Evolutionary conservation across 106 monocot genomes (phyloP).

Genomic region (Allium fistulosum): DNA sequence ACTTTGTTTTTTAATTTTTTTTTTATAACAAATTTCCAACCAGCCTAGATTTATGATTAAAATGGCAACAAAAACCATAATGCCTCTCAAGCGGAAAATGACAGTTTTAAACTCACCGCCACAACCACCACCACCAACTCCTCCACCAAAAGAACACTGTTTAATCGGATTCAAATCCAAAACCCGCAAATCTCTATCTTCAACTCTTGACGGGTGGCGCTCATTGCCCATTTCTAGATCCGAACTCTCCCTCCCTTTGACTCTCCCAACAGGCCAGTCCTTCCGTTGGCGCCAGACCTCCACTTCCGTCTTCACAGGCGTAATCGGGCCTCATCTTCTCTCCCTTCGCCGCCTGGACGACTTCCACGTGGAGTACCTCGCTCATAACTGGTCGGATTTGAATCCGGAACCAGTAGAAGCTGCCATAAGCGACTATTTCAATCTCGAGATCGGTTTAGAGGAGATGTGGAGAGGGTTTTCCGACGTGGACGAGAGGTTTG

Average conservation of each 20-base stretch:
- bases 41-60: too few species aligned
- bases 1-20: too few species aligned
- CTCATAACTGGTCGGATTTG: conserved; percentile 21
- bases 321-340: conserved; percentile 64
- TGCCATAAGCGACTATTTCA: conserved; percentile 69
- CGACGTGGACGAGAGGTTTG: conserved; percentile 50
- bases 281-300: conserved; percentile 83
- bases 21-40: too few species aligned
- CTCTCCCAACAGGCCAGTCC: conserved; percentile 87
- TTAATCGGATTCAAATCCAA: neutral
- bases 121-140: conserved; percentile 1
- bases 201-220: conserved; percentile 3
- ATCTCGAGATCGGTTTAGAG: conserved; percentile 48
- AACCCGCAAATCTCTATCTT: conserved; percentile 38
- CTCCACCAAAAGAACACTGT: conserved; percentile 1
- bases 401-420: conserved; percentile 1
- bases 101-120: neutral
- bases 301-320: conserved; percentile 61
- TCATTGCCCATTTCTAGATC: conserved; percentile 24
- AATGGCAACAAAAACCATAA: neutral
- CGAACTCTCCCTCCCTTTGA: conserved; percentile 80
- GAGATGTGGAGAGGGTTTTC: conserved; percentile 67
- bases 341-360: conserved; percentile 47
- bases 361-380: conserved; percentile 43
- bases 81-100: neutral